Evolutionary conservation across 768 basidiomycete genomes (phyloP), one percentile per base, ranked within the genome.

Genomic region (Guyanaporus albipodus): DNA sequence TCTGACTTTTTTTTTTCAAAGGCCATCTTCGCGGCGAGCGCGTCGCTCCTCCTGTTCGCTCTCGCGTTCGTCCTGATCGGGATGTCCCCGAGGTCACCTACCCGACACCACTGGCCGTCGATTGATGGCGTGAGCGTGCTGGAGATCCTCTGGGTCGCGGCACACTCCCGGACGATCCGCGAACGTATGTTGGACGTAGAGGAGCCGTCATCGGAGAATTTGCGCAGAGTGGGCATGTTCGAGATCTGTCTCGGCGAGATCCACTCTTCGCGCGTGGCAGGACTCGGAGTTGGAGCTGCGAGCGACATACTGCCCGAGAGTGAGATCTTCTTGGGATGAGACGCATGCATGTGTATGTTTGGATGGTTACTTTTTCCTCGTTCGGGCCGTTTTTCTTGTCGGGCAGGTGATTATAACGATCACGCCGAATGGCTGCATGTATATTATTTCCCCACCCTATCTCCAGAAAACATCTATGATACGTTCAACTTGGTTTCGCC

Each of bases 391-490:
- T n/a, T n/a, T n/a, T n/a, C n/a, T n/a, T n/a, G n/a, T n/a, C n/a
- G n/a, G n/a, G n/a, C n/a, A n/a, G n/a, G n/a, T n/a, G n/a, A n/a
- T n/a, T n/a, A n/a, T n/a, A n/a, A n/a, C n/a, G n/a, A n/a, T n/a
- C n/a, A n/a, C n/a, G n/a, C n/a, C n/a, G n/a, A n/a, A n/a, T n/a
- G n/a, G n/a, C n/a, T n/a, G n/a, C n/a, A n/a, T n/a, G n/a, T 90
- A 85, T 61, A 58, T 96, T 14, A 71, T 70, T 14, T 67, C 77
- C 15, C 66, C 94, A 60, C 80, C 85, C 1, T 57, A 70, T 5
- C 73, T 96, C 12, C 76, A 78, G 23, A 69, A 76, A 40, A 87
- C 89, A 3, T 73, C 78, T 10, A 75, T 94, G 50, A 84, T 92
- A 57, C 52, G 79, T 66, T 38, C 18, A 42, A 21, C 7, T 9